Percentiles rank a stretch among this genome's conserved stretches.
These are phyloP conservation scores for Solanum habrochaites DNA, from an alignment of 257 asterid genomes.

Conservation along the genomic window DNA sequence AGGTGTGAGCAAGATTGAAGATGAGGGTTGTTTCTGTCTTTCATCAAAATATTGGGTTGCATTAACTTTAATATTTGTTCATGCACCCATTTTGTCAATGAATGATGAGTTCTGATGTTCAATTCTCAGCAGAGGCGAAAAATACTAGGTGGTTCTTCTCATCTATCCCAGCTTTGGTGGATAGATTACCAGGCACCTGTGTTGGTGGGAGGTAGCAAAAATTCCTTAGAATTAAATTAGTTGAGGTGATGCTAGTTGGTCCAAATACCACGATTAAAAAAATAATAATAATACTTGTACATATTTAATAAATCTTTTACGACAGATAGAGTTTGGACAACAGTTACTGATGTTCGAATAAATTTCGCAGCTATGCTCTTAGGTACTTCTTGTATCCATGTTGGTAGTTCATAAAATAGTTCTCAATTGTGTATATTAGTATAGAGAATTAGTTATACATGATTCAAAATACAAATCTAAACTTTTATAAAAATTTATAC, in stretches of 20 bases:
- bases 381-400: background rate
- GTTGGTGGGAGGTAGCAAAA: background rate
- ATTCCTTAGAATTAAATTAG: background rate
- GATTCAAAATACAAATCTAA: background rate
- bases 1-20: background rate
- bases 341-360: background rate
- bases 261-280: background rate
- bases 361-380: background rate
- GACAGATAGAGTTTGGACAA: background rate
- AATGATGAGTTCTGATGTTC: background rate
- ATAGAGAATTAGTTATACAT: background rate
- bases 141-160: background rate
- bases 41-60: background rate
- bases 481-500: background rate
- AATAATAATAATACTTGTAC: background rate
- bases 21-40: background rate
- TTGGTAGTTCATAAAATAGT: background rate
- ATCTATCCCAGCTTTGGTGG: background rate
- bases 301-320: background rate
- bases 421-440: background rate
- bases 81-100: background rate
- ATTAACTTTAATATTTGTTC: background rate
- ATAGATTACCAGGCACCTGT: background rate
- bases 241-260: background rate
- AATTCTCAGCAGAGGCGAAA: background rate